Conservation (phyloP, 208 protist species). For the Acanthamoeba lenticulata region DNA sequence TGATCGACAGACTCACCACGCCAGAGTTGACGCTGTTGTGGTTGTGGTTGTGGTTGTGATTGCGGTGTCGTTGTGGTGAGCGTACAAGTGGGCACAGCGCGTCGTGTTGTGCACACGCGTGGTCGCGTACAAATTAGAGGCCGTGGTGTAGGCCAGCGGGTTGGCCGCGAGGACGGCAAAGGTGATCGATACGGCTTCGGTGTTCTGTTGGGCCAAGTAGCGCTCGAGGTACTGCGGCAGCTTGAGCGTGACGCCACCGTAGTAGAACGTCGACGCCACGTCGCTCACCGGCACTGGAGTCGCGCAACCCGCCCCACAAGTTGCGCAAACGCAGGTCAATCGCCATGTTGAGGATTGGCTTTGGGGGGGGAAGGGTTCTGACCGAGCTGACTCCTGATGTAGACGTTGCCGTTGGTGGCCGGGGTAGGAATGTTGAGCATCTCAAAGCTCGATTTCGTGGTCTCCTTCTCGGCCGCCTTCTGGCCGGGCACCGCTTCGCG, state of each 20-base stretch:
- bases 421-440: slow-evolving; percentile 34
- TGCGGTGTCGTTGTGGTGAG: too few species aligned
- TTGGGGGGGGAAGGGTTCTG: background rate
- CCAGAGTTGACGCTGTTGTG: background rate
- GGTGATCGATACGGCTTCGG: background rate
- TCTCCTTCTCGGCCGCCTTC: background rate
- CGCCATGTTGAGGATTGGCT: background rate
- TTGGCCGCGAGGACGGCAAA: background rate
- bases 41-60: background rate
- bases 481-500: background rate
- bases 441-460: background rate
- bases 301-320: background rate
- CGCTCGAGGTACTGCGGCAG: background rate
- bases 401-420: background rate
- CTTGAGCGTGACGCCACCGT: background rate
- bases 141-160: background rate
- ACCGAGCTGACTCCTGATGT: background rate
- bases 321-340: background rate
- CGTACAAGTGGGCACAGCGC: too few species aligned
- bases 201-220: background rate
- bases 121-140: background rate
- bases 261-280: background rate
- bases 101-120: too few species aligned
- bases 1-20: background rate
- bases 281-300: background rate